These are phyloP conservation scores for Nitzschia sp. DNA, from an alignment of 108 stramenopile genomes.

Conservation along the genomic window DNA sequence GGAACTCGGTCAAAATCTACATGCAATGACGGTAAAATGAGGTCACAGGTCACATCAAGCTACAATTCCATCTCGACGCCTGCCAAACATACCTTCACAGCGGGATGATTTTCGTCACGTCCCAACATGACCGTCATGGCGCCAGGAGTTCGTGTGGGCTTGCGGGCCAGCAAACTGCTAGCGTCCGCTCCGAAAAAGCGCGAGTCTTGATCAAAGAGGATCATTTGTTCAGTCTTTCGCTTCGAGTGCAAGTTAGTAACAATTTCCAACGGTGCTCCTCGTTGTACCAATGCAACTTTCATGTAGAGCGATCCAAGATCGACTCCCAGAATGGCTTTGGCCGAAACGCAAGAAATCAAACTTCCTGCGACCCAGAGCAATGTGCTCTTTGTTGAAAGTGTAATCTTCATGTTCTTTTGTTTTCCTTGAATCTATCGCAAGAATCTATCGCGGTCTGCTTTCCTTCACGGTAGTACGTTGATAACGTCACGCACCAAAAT, in stretches of 20 bases:
- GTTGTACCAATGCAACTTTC: conserved; percentile 98
- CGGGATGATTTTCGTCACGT: conserved; percentile 75
- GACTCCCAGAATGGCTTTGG: conserved; percentile 95
- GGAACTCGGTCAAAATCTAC: conserved; percentile 70
- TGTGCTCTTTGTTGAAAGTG: conserved; percentile 8
- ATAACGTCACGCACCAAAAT: too few relatives aligned
- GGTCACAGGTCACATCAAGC: too few relatives aligned
- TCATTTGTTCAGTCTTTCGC: conserved; percentile 97
- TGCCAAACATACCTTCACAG: conserved; percentile 58
- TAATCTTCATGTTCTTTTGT: conserved; percentile 21
- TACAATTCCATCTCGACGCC: background rate
- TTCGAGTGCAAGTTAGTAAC: conserved; percentile 98
- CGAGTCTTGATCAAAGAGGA: conserved; percentile 94
- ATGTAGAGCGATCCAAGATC: conserved; percentile 98
- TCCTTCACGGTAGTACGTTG: too few relatives aligned
- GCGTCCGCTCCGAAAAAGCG: conserved; percentile 97
- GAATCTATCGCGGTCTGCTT: too few relatives aligned
- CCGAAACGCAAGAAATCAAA: conserved; percentile 43
- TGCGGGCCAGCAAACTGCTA: conserved; percentile 82
- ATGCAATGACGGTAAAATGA: conserved; percentile 1
- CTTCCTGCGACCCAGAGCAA: conserved; percentile 26
- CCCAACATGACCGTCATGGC: conserved; percentile 88
- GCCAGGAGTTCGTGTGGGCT: conserved; percentile 86
- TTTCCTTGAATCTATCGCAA: too few relatives aligned
- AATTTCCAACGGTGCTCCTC: conserved; percentile 97